Percentiles rank a stretch among this genome's conserved stretches.
Conservation (phyloP, 2,329 filamentous ascomycete genomes). For the Paracamarosporium sp. region DNA sequence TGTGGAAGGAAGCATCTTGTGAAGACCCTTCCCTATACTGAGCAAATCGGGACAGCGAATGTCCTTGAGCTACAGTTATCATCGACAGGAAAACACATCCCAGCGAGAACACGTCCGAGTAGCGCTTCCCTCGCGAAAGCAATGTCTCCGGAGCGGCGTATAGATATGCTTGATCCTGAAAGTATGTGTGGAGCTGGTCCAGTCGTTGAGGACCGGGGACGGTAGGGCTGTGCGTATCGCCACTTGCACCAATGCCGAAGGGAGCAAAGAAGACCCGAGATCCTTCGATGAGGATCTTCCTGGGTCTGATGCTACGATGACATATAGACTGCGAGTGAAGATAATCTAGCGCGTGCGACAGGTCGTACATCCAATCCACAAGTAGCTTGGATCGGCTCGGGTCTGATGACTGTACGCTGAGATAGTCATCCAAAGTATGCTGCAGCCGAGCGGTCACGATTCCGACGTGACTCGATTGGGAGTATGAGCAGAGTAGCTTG, state of each 20-base stretch:
- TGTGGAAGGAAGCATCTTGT: conserved; percentile 48
- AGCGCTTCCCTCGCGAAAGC: conserved; percentile 43
- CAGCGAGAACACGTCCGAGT: conserved; percentile 48
- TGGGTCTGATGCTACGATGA: conserved; percentile 46
- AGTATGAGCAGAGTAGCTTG: conserved; percentile 46
- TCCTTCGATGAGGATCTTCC: conserved; percentile 48
- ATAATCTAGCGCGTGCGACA: conserved; percentile 47
- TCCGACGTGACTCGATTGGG: conserved; percentile 45
- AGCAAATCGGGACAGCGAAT: conserved; percentile 41
- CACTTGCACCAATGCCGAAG: conserved; percentile 43
- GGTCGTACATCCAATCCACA: conserved; percentile 50
- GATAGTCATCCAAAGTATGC: conserved; percentile 47
- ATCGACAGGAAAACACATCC: conserved; percentile 50
- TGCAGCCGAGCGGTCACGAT: conserved; percentile 43
- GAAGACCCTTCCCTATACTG: conserved; percentile 42
- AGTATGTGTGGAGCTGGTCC: conserved; percentile 39
- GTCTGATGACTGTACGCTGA: conserved; percentile 37
- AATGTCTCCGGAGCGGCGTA: conserved; percentile 49
- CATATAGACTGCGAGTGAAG: conserved; percentile 46
- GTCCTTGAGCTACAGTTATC: conserved; percentile 46
- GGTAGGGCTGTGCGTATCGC: conserved; percentile 37
- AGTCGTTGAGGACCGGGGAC: conserved; percentile 33
- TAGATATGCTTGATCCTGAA: conserved; percentile 44
- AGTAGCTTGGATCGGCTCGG: conserved; percentile 40
- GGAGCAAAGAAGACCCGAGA: conserved; percentile 42